Evolutionary conservation across 495 filamentous ascomycete genomes (phyloP), one percentile per base, ranked within the genome.

Genomic region (Neurospora hispaniola): DNA sequence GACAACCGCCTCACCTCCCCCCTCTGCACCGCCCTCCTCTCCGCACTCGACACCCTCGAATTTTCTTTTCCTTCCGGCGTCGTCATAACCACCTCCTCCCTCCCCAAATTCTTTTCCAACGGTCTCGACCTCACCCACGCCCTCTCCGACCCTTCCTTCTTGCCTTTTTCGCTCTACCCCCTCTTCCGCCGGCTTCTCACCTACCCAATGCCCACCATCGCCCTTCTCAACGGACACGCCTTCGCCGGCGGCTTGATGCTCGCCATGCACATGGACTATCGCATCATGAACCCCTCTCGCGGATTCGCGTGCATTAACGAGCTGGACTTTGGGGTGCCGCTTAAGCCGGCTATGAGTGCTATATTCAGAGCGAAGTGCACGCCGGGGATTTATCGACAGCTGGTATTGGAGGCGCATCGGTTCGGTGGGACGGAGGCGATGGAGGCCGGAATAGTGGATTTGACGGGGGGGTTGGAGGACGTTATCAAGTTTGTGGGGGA

Each of bases 221-320:
- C 90, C 16, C 82, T 94, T 2, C 69, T 95, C 42, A 93, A 93
- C 71, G 92, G 92, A n/a, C 92, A 95, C 78, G 89, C 89, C 70
- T 95, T 94, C 78, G 92, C 92, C 18, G 92, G 86, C 43, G 92
- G 91, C 41, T 82, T 94, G 74, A 94, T 95, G 90, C 80, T 92
- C 8, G 90, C 92, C 69, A 93, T 94, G 90, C 89, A 92, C 80
- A 91, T 94, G 83, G 92, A 95, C 80, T 95, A 94, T 79, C 88
- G 92, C 4, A 81, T 93, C 75, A 89, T 91, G 84, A 92, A 91
- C 76, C 88, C 90, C 0, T 38, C 82, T 4, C 85, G 86, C 40
- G 92, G 92, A 2, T 93, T 89, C 79, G 79, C 90, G 14, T 94
- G 92, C 79, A 77, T 94, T 62, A 94, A 94, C 77, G 93, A 94